Conservation (phyloP, 208 protist species). For the Wallacemonas sp. region DNA sequence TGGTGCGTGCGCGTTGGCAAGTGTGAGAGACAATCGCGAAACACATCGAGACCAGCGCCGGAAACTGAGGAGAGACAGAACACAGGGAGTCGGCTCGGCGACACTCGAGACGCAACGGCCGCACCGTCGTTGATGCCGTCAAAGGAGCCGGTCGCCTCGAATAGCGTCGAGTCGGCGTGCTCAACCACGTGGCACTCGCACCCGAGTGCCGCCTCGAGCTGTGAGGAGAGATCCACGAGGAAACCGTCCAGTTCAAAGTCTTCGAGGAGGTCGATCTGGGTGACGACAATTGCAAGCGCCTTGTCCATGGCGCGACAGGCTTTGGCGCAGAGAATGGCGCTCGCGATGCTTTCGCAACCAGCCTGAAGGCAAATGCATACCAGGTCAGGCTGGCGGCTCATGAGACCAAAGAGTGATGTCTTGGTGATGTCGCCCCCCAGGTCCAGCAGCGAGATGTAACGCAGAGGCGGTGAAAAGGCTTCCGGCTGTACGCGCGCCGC, state of each 20-base stretch:
- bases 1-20: conserved; percentile 17
- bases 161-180: conserved; percentile 16
- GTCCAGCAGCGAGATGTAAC: conserved; percentile 66
- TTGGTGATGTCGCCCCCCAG: conserved; percentile 79
- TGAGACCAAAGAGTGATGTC: conserved; percentile 91
- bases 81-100: conserved; percentile 41
- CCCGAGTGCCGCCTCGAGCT: conserved; percentile 31
- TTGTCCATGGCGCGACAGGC: conserved; percentile 92
- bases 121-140: neutral
- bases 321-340: conserved; percentile 80
- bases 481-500: neutral
- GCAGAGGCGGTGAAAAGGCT: conserved; percentile 13
- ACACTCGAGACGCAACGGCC: conserved; percentile 30
- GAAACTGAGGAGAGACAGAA: conserved; percentile 65
- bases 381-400: conserved; percentile 92
- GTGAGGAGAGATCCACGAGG: conserved; percentile 72
- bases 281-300: conserved; percentile 92
- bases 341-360: conserved; percentile 24
- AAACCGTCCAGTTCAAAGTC: conserved; percentile 93
- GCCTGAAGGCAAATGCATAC: conserved; percentile 69
- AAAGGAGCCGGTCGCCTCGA: neutral
- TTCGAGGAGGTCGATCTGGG: conserved; percentile 92
- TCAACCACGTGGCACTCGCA: conserved; percentile 44
- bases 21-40: conserved; percentile 44
- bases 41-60: conserved; percentile 48